Base-by-base conservation (phyloP, 768 basidiomycete genomes). In the Steccherinum ochraceum region DNA sequence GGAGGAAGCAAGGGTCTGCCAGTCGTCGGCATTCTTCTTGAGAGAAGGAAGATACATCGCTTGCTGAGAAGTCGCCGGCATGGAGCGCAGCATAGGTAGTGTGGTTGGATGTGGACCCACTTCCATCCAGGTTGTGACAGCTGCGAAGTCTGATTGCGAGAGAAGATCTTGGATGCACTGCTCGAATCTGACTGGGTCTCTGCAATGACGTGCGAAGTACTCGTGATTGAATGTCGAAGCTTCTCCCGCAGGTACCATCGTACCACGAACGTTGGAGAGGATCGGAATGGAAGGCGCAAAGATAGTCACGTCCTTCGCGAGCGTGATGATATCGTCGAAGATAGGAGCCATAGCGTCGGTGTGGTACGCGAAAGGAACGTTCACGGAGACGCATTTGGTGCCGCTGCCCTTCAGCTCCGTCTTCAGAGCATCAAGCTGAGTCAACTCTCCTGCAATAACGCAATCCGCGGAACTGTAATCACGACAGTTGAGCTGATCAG, bases 301-400 rank as follows among this genome's bases (percentile, higher is more conserved):
- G 39, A 80, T 55, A 0, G 62, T 59, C 27, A 79, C 57, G 4
- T 58, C 61, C 10, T 57, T 59, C 11, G 75, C 72, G 3, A 80
- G 54, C 0, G 55, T 55, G 27, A 62, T 66, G 24, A 88, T 72
- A 43, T 76, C 76, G n/a, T 72, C 66, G 12, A 80, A 53, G 11
- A 86, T 57, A 0, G 83, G 77, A 4, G 64, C 61, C 85, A 89
- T 84, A 1, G 80, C 77, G n/a, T 67, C 51, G 41, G 80, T 83
- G 64, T 89, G 87, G 58, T 79, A 85, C 1, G 78, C 86, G 52
- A 78, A 83, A 1, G 79, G 78, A 7, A 83, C 78, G 4, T 69
- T 55, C 1, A 89, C 69, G 40, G 74, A 57, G 13, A 69, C 61
- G 39, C 62, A 71, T 57, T 73, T 76, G 61, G 69, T 52, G 0